phyloP scores from a whole-genome alignment of 441 rosid species.

The Erysimum pusillum region DNA sequence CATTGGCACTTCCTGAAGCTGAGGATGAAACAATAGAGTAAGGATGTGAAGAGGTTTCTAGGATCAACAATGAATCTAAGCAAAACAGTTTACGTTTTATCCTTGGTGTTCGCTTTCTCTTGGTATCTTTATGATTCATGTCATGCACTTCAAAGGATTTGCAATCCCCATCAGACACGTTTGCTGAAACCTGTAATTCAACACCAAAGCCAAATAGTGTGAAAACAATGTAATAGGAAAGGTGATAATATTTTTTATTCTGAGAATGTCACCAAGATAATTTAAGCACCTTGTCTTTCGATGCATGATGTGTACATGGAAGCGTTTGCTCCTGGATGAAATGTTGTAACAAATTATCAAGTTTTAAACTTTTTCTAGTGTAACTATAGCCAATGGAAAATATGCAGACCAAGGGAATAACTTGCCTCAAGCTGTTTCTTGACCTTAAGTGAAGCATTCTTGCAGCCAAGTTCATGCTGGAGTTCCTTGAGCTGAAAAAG shows the following conservation, averaged over 20 bases:
- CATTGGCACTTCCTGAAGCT: slow-evolving; percentile 47
- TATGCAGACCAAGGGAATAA: slow-evolving; percentile 20
- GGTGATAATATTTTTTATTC: slow-evolving; percentile 2
- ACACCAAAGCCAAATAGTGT: slow-evolving; percentile 26
- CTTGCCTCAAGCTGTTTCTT: slow-evolving; percentile 57
- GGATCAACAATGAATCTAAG: slow-evolving; percentile 27
- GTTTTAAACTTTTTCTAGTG: not conserved
- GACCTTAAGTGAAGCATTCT: slow-evolving; percentile 55
- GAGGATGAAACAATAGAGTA: slow-evolving; percentile 40
- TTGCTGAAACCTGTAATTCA: slow-evolving; percentile 47
- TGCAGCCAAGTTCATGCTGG: slow-evolving; percentile 67
- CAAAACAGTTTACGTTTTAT: slow-evolving; percentile 47
- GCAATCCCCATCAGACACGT: slow-evolving; percentile 35
- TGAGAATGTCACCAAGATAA: slow-evolving; percentile 11
- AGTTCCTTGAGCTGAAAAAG: slow-evolving; percentile 54
- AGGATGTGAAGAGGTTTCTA: not conserved
- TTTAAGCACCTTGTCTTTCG: slow-evolving; percentile 43
- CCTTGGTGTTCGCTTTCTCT: slow-evolving; percentile 50
- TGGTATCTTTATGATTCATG: slow-evolving; percentile 41
- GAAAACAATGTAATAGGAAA: slow-evolving; percentile 19
- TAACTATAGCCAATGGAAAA: slow-evolving; percentile 27
- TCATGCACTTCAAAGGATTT: slow-evolving; percentile 38
- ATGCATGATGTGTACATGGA: slow-evolving; percentile 11
- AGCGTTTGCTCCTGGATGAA: slow-evolving; percentile 36
- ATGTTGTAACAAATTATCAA: slow-evolving; percentile 10